Percentiles rank a stretch among this genome's conserved stretches.
phyloP scores from a whole-genome alignment of 805 yeast species.

The Kuraishia borneana region DNA sequence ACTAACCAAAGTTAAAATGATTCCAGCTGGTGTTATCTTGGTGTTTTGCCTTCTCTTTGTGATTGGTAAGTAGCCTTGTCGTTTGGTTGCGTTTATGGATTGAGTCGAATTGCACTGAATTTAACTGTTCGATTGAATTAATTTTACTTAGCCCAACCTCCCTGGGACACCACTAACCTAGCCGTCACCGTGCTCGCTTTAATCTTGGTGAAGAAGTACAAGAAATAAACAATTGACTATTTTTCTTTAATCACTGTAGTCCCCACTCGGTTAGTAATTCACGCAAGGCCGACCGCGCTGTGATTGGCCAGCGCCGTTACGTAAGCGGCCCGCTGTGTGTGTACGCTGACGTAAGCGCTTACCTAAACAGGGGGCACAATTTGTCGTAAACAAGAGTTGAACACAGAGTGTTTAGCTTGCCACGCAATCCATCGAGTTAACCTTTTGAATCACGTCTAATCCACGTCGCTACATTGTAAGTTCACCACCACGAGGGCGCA shows the following conservation, averaged over 20 bases:
- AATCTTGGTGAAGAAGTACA: constrained; percentile 18
- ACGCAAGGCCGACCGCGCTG: too few relatives aligned
- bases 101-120: not conserved
- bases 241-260: not conserved
- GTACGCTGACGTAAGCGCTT: too few relatives aligned
- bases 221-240: constrained; percentile 13
- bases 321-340: too few relatives aligned
- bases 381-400: too few relatives aligned
- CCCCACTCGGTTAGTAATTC: too few relatives aligned
- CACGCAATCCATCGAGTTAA: too few relatives aligned
- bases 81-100: not conserved
- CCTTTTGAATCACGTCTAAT: too few relatives aligned
- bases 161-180: constrained; percentile 5
- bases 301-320: too few relatives aligned
- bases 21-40: constrained; percentile 57
- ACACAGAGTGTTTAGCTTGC: too few relatives aligned
- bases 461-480: too few relatives aligned
- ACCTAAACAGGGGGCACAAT: too few relatives aligned
- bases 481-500: too few relatives aligned
- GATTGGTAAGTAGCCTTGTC: constrained; percentile 15
- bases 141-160: not conserved
- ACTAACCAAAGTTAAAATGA: constrained; percentile 23
- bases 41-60: constrained; percentile 46
- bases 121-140: not conserved
- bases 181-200: constrained; percentile 18